A percentile compares a stretch with the other conserved stretches of the same genome.
phyloP scores from a whole-genome alignment of 2,329 filamentous ascomycete genomes.

The Sporothrix variecibatus region DNA sequence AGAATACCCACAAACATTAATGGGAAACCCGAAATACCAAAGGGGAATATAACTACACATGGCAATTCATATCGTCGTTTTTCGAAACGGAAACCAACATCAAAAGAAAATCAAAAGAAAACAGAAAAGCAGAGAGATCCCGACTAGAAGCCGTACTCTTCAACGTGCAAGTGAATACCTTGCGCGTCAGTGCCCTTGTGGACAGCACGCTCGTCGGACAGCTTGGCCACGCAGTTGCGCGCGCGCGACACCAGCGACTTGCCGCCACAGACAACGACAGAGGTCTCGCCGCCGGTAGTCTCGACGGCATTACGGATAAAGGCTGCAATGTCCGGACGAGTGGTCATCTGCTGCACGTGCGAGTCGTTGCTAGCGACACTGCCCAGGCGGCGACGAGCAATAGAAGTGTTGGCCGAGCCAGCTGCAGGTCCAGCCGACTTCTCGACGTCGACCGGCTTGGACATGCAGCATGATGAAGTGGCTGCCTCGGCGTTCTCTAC shows the following conservation, averaged over 20 bases:
- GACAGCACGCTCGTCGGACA: conserved; percentile 63
- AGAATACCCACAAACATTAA: neutral
- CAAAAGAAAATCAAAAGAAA: neutral
- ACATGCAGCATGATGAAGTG: conserved; percentile 21
- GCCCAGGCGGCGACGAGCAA: conserved; percentile 18
- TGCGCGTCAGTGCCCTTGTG: conserved; percentile 66
- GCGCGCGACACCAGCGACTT: conserved; percentile 55
- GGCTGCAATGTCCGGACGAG: conserved; percentile 52
- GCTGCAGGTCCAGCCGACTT: conserved; percentile 28
- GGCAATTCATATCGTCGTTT: conserved; percentile 16
- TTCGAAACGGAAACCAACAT: neutral
- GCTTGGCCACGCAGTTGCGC: conserved; percentile 55
- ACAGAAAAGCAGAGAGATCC: neutral
- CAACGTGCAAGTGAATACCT: conserved; percentile 61
- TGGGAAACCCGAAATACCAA: neutral
- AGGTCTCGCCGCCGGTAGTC: conserved; percentile 61
- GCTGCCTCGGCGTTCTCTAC: neutral
- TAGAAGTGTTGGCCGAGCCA: neutral
- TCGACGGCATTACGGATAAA: conserved; percentile 59
- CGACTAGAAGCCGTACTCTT: conserved; percentile 52
- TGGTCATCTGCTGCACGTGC: conserved; percentile 48
- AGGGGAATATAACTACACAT: conserved; percentile 12
- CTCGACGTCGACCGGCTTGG: conserved; percentile 35
- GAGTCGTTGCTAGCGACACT: conserved; percentile 40
- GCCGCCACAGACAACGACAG: conserved; percentile 61